Evolutionary conservation across 805 yeast genomes (phyloP).

Genomic region (Sungouiozyma intestinalis): DNA sequence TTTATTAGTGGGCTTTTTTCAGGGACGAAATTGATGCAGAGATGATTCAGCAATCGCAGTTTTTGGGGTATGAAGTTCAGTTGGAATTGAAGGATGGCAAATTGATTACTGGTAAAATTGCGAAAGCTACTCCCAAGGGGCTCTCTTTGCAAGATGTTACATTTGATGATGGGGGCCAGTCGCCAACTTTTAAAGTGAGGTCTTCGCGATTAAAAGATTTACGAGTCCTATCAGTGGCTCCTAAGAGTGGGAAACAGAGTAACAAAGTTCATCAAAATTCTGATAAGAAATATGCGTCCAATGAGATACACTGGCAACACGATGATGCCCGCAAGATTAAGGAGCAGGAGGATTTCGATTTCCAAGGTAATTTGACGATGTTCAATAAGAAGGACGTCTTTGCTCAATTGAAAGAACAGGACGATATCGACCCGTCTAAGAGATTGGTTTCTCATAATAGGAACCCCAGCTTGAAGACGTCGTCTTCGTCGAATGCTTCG

Average conservation of each 20-base stretch:
- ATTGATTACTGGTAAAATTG: conserved; percentile 32
- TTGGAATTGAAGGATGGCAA: conserved; percentile 35
- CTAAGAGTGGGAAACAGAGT: conserved; percentile 30
- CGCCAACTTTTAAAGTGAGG: conserved; percentile 27
- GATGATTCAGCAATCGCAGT: conserved; percentile 28
- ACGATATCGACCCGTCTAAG: conserved; percentile 45
- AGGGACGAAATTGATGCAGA: not conserved
- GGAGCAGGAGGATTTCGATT: conserved; percentile 63
- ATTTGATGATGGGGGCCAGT: conserved; percentile 23
- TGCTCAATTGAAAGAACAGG: conserved; percentile 60
- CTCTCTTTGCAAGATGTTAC: conserved; percentile 32
- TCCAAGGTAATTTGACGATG: conserved; percentile 66
- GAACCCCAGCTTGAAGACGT: conserved; percentile 9
- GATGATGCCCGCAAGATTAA: conserved; percentile 41
- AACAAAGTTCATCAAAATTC: conserved; percentile 9
- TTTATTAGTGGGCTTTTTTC: not conserved
- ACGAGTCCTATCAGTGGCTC: conserved; percentile 21
- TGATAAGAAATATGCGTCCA: conserved; percentile 30
- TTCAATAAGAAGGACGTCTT: conserved; percentile 76
- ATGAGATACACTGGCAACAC: conserved; percentile 35
- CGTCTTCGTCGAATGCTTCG: not conserved
- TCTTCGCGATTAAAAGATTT: conserved; percentile 28
- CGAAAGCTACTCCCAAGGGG: conserved; percentile 32
- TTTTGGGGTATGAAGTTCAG: conserved; percentile 38
- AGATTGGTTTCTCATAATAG: conserved; percentile 73